Evolutionary conservation across 345 rosid genomes (phyloP), one percentile per base, ranked within the genome.

Genomic region (Boechera stricta): DNA sequence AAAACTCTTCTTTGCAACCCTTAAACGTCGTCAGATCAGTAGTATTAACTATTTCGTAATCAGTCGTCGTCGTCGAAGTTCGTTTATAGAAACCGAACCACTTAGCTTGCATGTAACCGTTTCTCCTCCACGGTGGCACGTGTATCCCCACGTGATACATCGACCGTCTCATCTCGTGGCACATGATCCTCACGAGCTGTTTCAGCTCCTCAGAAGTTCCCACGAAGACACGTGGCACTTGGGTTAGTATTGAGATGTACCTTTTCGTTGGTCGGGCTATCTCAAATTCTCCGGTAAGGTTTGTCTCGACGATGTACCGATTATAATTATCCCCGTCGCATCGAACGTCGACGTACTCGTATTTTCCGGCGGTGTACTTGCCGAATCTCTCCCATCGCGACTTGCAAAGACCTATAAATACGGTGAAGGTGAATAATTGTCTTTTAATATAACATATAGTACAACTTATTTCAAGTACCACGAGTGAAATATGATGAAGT

Each of bases 111-210:
- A 92, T 80, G 81, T 88, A 92, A 16, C 87, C 81, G 1, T 84
- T 82, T 65, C 85, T 87, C 77, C 98, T 88, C 98, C 98, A 94
- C 0, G 98, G 98, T 2, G 98, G 91, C 67, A 89, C 74, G 15
- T 77, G 79, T 80, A 92, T 54, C 16, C 70, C 86, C 33, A 49
- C 74, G 35, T 76, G 75, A 64, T 76, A 85, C 91, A 94, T 82
- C 2, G 97, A 89, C 71, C 67, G 78, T 57, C 82, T 81, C 5
- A 87, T 77, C 0, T 85, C 92, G 3, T 41, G 73, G 77, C 94
- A 88, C 93, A 94, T 88, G 5, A 90, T 64, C 78, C 79, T 87
- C 74, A 86, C 87, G 0, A 85, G 69, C 78, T 84, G 78, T 84
- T 85, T 89, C 10, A 92, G 60, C 57, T 86, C 83, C 24, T 84